These are phyloP conservation scores for Alternaria hordeiaustralica DNA, from an alignment of 2,329 filamentous ascomycete species.

Conservation along the genomic window DNA sequence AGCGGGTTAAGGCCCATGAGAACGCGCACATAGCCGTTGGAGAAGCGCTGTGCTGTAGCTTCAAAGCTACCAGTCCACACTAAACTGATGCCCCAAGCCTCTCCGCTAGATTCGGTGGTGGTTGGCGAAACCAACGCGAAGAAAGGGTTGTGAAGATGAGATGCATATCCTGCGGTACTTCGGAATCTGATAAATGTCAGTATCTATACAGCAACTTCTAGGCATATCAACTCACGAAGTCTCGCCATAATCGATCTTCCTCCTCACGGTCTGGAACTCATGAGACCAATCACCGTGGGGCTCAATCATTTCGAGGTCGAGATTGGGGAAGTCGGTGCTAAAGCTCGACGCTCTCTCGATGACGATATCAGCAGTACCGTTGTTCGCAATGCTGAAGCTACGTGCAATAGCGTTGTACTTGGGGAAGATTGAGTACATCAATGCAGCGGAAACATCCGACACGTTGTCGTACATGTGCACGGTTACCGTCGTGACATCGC, in stretches of 20 bases:
- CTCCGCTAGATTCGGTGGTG: constrained; percentile 66
- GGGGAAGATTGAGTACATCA: constrained; percentile 70
- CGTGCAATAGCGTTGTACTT: constrained; percentile 66
- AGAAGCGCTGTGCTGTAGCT: constrained; percentile 67
- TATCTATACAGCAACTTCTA: background rate
- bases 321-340: constrained; percentile 66
- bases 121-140: constrained; percentile 62
- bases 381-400: constrained; percentile 68
- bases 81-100: constrained; percentile 70
- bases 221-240: constrained; percentile 28
- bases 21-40: constrained; percentile 66
- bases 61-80: constrained; percentile 70
- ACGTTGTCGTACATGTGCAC: constrained; percentile 66
- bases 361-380: constrained; percentile 59
- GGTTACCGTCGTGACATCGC: constrained; percentile 65
- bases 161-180: constrained; percentile 67
- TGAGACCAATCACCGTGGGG: constrained; percentile 68
- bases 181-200: constrained; percentile 58
- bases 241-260: constrained; percentile 63
- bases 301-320: constrained; percentile 68
- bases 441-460: constrained; percentile 63
- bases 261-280: constrained; percentile 62
- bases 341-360: constrained; percentile 66
- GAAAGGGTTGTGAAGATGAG: constrained; percentile 70
- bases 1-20: constrained; percentile 66